These are phyloP conservation scores for Vigna nakashimae DNA, from an alignment of 306 rosid species.

Conservation along the genomic window DNA sequence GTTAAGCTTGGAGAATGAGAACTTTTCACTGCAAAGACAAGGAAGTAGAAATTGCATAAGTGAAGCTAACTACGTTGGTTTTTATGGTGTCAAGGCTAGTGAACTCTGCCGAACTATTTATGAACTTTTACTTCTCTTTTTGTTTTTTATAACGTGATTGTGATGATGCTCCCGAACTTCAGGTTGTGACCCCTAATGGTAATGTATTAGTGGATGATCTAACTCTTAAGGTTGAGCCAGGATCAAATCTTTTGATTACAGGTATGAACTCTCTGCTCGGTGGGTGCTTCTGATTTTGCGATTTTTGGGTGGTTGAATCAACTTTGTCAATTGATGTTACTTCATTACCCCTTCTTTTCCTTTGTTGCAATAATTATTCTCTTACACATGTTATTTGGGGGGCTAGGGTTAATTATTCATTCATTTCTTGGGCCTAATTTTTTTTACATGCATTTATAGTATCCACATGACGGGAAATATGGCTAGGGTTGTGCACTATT, in stretches of 20 bases:
- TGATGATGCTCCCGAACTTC: conserved; percentile 39
- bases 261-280: conserved; percentile 48
- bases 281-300: background rate
- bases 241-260: conserved; percentile 89
- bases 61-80: conserved; percentile 81
- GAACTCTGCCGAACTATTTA: conserved; percentile 16
- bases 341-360: conserved; percentile 4
- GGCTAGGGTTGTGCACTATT: no score
- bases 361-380: conserved; percentile 5
- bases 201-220: conserved; percentile 82
- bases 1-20: conserved; percentile 59
- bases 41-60: conserved; percentile 66
- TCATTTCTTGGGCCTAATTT: no score
- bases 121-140: conserved; percentile 12
- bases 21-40: conserved; percentile 52
- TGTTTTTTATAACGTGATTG: conserved; percentile 37
- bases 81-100: conserved; percentile 81
- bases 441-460: no score
- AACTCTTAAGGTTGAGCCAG: conserved; percentile 73
- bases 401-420: no score
- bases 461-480: no score
- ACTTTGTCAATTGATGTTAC: background rate
- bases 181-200: conserved; percentile 89
- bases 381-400: background rate
- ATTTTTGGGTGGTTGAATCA: conserved; percentile 8